Base-by-base conservation (phyloP, 2,329 filamentous ascomycete genomes). In the Colletotrichum sp. region DNA sequence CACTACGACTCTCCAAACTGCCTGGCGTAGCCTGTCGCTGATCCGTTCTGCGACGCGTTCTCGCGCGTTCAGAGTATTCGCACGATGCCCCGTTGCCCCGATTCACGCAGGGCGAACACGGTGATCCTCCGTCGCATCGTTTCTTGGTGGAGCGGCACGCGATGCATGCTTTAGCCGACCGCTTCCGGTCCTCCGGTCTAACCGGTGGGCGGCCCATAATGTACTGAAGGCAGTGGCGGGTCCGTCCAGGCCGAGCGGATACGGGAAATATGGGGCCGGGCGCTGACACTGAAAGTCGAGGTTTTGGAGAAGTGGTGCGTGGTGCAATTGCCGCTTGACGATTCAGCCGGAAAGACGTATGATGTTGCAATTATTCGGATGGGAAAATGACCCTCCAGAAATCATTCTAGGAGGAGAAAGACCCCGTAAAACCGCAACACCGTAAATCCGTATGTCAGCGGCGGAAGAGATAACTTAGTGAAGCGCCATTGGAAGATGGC, bases 121-220 rank as follows among this genome's bases (percentile, higher is more conserved):
- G 89, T 4, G 86, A 85, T 1, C 83, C 84, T 12, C 86, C 88
- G 71, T 86, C 87, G 78, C 89, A 90, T 76, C 87, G 83, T 80
- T 89, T 90, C 81, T 90, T 90, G 10, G 88, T 86, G 16, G 84
- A 82, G 34, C 87, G 85, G 77, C 89, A 90, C 8, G 85, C 80
- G 62, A 84, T 83, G 77, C 89, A 90, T 9, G 89, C 89, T 72
- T 88, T 86, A 27, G 84, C 85, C 18, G 87, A 87, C 55, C 89
- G 85, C 71, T 87, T 85, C 8, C 89, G 86, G 76, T 89, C 86
- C 64, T 86, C 85, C 4, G 87, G 87, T 25, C 84, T 84, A 27
- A 90, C 88, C 77, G 87, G 89, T 15, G 88, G 88, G 27, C 89
- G 88, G 74, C 88, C 88, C 88, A 91, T 91, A n/a, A 15, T 39